phyloP scores from a whole-genome alignment of 805 yeast genomes.

The Starmerella powellii region DNA sequence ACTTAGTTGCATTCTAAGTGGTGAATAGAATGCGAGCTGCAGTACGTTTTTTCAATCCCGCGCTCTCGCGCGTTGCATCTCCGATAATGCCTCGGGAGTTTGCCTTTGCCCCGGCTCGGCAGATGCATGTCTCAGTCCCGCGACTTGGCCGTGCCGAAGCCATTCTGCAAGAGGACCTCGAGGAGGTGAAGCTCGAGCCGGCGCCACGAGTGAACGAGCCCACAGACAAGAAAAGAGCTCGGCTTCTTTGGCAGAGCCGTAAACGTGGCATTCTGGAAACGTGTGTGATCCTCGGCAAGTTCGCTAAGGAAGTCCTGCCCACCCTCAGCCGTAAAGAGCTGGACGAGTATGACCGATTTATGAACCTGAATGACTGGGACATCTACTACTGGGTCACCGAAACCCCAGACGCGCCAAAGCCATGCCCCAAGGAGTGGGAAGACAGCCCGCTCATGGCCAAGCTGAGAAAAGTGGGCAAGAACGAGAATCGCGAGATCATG shows the following conservation, averaged over 20 bases:
- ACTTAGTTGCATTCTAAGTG: too few relatives aligned
- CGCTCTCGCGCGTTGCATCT: too few relatives aligned
- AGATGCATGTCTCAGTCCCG: background rate
- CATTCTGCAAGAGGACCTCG: conserved; percentile 9
- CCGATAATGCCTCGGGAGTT: too few relatives aligned
- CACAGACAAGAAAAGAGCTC: conserved; percentile 64
- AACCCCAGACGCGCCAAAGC: conserved; percentile 59
- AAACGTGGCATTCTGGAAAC: conserved; percentile 93
- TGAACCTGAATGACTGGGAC: conserved; percentile 98
- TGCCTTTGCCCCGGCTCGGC: too few relatives aligned
- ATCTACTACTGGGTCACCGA: conserved; percentile 95
- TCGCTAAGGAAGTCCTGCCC: conserved; percentile 63
- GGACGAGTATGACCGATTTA: conserved; percentile 66
- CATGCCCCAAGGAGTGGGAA: conserved; percentile 80
- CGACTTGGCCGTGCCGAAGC: conserved; percentile 11
- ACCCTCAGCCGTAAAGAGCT: conserved; percentile 51
- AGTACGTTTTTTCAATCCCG: too few relatives aligned
- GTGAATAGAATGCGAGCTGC: too few relatives aligned
- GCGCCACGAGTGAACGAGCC: conserved; percentile 63
- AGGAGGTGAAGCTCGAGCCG: conserved; percentile 55
- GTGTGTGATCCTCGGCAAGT: conserved; percentile 71
- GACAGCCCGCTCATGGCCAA: conserved; percentile 47
- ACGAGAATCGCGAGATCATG: conserved; percentile 57
- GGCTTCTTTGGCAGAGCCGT: conserved; percentile 80
- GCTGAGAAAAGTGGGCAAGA: conserved; percentile 64